These are phyloP conservation scores for Fusarium redolens DNA, from an alignment of 2,329 filamentous ascomycete species.

Conservation along the genomic window DNA sequence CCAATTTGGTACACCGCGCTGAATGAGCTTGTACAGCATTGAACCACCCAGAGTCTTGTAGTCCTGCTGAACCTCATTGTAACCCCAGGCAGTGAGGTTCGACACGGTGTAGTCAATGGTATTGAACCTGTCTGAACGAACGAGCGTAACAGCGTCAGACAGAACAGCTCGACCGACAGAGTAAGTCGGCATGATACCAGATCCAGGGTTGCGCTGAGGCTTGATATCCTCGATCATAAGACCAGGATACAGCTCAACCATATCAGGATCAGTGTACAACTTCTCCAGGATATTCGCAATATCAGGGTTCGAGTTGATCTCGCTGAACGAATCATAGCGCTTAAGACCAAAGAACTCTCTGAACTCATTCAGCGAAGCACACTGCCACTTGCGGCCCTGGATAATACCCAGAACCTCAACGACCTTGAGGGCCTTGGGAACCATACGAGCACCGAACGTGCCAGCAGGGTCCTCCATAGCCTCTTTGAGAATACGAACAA, in stretches of 20 bases:
- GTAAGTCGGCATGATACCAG: slow-evolving; percentile 53
- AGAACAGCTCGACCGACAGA: slow-evolving; percentile 67
- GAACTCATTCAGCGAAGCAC: slow-evolving; percentile 73
- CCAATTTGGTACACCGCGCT: slow-evolving; percentile 58
- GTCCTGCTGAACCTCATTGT: slow-evolving; percentile 48
- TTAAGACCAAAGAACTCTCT: slow-evolving; percentile 71
- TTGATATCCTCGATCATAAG: slow-evolving; percentile 71
- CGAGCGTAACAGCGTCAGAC: slow-evolving; percentile 69
- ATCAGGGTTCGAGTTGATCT: slow-evolving; percentile 68
- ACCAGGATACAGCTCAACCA: slow-evolving; percentile 77
- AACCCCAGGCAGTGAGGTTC: slow-evolving; percentile 58
- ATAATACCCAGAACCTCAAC: slow-evolving; percentile 73
- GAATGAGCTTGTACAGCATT: slow-evolving; percentile 59
- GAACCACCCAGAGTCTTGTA: slow-evolving; percentile 55
- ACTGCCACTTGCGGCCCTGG: slow-evolving; percentile 70
- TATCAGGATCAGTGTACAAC: slow-evolving; percentile 72
- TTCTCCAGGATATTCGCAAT: slow-evolving; percentile 66
- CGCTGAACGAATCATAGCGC: slow-evolving; percentile 65
- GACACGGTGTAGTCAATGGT: slow-evolving; percentile 60
- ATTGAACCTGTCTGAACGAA: slow-evolving; percentile 70
- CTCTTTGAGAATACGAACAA: slow-evolving; percentile 65
- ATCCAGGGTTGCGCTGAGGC: slow-evolving; percentile 61
- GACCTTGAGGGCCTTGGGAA: slow-evolving; percentile 67
- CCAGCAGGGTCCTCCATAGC: slow-evolving; percentile 72
- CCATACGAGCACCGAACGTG: slow-evolving; percentile 68